A percentile compares a stretch with the other conserved stretches of the same genome.
phyloP scores from a whole-genome alignment of 1,139 yeast genomes.

The Barnettozyma hawaiiensis region DNA sequence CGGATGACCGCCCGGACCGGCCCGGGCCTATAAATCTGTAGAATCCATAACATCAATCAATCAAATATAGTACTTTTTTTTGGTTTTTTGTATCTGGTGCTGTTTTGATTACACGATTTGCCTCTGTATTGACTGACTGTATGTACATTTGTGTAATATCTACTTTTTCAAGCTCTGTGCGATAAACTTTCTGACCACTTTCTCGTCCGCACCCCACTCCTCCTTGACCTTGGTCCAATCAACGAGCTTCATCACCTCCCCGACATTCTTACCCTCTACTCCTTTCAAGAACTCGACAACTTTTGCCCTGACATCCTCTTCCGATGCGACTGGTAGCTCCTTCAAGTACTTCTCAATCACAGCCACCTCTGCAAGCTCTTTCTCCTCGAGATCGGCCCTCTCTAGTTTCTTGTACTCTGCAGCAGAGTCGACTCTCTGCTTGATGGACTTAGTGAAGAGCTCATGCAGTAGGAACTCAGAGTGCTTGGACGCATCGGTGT shows the following conservation, averaged over 20 bases:
- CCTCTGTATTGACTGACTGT: neutral
- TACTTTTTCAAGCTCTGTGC: slow-evolving; percentile 5
- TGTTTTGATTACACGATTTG: no score
- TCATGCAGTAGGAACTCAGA: slow-evolving; percentile 47
- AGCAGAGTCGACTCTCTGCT: slow-evolving; percentile 51
- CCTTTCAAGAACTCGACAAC: slow-evolving; percentile 35
- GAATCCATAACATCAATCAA: no score
- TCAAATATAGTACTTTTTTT: no score
- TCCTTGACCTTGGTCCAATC: slow-evolving; percentile 43
- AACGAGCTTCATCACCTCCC: slow-evolving; percentile 39
- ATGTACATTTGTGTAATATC: neutral
- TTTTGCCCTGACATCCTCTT: slow-evolving; percentile 41
- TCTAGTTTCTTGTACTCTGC: slow-evolving; percentile 44
- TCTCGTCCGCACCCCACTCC: slow-evolving; percentile 50
- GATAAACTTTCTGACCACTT: slow-evolving; percentile 4
- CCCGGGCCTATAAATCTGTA: no score
- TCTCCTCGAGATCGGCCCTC: slow-evolving; percentile 51
- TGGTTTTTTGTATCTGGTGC: no score
- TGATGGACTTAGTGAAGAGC: slow-evolving; percentile 42
- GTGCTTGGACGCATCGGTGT: slow-evolving; percentile 37
- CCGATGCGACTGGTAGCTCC: slow-evolving; percentile 46
- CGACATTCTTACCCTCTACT: slow-evolving; percentile 34
- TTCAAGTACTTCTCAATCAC: slow-evolving; percentile 40
- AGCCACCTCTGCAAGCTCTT: slow-evolving; percentile 46
- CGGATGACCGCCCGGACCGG: no score